Base-by-base conservation (phyloP, 352 stramenopile species). In the Pythium chondricola region DNA sequence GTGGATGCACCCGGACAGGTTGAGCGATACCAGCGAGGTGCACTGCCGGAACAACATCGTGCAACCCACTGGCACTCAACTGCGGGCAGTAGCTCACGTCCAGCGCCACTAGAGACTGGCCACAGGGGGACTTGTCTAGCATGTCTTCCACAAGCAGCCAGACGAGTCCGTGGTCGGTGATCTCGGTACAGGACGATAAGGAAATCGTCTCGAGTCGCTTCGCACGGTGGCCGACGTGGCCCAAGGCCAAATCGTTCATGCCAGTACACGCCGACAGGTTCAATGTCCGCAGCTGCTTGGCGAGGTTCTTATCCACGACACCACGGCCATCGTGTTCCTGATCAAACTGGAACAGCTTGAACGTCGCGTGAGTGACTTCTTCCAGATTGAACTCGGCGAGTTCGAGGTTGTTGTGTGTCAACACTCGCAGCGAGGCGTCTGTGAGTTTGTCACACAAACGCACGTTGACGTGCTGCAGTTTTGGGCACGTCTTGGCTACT, bases 341-440 rank as follows among this genome's bases (percentile, higher is more conserved):
- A 44, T 97, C 84, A 51, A 95, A 96, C 16, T 82, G 39, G 43
- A 97, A 97, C 8, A 83, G 55, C 49, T 64, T 79, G 55, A 91
- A 75, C 3, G 75, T 87, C 13, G 86, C 42, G 0, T 65, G 44
- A 20, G 61, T 65, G 21, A 97, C 51, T 13, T 97, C 90, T 43
- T 95, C 78, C n/a, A 96, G 47, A 26, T 88, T 79, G 11, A 97
- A 52, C 4, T 52, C 37, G 32, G 93, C 66, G 0, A 97, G 56
- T 14, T 95, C 67, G 26, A 93, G 63, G 17, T 79, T 95, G 52
- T 93, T 87, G 52, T 96, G 85, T 1, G 78, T 95, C 17, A 96
- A 56, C 0, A 61, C 48, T 14, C 72, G 65, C 14, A 93, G 48
- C 9, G 82, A 88, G 0, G 61, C 13, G 42, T 96, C 80, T 0